These are phyloP conservation scores for Limnanthes douglasii DNA, from an alignment of 345 rosid species.

Conservation along the genomic window DNA sequence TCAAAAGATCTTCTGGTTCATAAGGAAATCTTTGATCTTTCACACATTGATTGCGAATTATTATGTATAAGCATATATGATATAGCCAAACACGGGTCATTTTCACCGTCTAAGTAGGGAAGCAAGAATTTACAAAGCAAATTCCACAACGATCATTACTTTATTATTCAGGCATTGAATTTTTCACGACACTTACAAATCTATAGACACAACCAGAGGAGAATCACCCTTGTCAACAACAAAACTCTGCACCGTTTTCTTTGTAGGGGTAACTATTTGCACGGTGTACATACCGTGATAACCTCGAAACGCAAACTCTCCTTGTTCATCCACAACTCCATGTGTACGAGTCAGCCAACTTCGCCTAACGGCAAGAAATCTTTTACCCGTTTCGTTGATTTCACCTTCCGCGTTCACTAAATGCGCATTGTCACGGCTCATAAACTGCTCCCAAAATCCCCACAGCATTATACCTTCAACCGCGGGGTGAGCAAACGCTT, in stretches of 20 bases:
- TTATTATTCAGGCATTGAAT: too few relatives aligned
- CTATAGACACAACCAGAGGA: conserved; percentile 37
- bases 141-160: too few relatives aligned
- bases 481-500: conserved; percentile 83
- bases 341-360: conserved; percentile 57
- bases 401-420: conserved; percentile 89
- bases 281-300: conserved; percentile 63
- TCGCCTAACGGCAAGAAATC: conserved; percentile 46
- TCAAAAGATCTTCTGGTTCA: too few relatives aligned
- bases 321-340: conserved; percentile 40
- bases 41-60: too few relatives aligned
- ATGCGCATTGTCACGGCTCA: conserved; percentile 66
- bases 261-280: conserved; percentile 23
- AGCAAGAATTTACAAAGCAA: too few relatives aligned
- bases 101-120: too few relatives aligned
- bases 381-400: conserved; percentile 68
- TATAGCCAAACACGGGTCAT: too few relatives aligned
- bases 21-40: too few relatives aligned
- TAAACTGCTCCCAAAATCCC: conserved; percentile 97
- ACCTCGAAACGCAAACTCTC: conserved; percentile 54
- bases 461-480: conserved; percentile 94
- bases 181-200: too few relatives aligned
- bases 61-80: too few relatives aligned
- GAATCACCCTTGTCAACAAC: conserved; percentile 47
- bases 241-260: conserved; percentile 34